Evolutionary conservation across 148 eudicot species (phyloP).

Genomic region (Cornus florida): DNA sequence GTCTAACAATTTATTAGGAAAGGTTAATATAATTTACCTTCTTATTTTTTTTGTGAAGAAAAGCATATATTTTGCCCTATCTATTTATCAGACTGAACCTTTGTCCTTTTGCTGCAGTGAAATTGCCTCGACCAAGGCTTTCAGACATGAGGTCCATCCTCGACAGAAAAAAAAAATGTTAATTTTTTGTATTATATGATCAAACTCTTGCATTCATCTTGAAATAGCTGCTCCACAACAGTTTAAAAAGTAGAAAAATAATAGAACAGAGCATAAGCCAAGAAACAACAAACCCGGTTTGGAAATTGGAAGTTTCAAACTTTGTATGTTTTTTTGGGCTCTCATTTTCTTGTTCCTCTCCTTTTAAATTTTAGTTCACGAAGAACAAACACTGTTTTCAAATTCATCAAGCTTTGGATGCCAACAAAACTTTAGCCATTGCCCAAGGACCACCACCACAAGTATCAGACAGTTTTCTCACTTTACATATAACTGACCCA

Average conservation of each 20-base stretch:
- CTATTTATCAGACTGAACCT: background rate
- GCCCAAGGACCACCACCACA: background rate
- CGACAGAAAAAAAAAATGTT: no score
- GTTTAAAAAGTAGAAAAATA: background rate
- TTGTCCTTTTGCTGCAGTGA: background rate
- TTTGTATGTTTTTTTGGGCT: background rate
- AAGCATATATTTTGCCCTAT: background rate
- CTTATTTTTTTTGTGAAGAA: no score
- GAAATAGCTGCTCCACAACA: background rate
- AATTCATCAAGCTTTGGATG: background rate
- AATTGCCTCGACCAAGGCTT: background rate
- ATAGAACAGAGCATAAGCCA: background rate
- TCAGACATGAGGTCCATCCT: no score
- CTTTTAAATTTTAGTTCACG: background rate
- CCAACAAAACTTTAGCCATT: background rate
- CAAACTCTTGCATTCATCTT: background rate
- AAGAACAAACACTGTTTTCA: background rate
- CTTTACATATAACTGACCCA: background rate
- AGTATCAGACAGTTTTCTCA: background rate
- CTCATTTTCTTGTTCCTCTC: background rate
- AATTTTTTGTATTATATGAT: background rate
- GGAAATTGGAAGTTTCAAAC: background rate
- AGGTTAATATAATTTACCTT: no score
- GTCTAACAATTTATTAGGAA: no score
- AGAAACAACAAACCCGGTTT: background rate